Percentiles rank a stretch among this genome's conserved stretches.
phyloP scores from a whole-genome alignment of 441 rosid genomes.

The Breynia disticha region DNA sequence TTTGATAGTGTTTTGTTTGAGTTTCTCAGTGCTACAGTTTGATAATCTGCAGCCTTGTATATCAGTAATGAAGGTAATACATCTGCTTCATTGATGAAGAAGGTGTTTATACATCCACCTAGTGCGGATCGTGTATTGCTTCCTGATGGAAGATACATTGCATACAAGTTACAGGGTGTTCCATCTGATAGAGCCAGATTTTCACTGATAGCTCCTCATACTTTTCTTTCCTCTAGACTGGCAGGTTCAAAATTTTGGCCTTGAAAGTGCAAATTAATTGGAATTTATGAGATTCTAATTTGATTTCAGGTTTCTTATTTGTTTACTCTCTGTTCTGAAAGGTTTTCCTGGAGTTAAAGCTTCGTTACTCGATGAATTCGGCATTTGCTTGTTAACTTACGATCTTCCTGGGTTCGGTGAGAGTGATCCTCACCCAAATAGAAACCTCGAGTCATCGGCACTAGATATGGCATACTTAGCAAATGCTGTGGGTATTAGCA shows the following conservation, averaged over 20 bases:
- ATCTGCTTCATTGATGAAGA: slow-evolving; percentile 26
- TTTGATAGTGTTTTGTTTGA: slow-evolving; percentile 2
- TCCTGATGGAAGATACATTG: slow-evolving; percentile 79
- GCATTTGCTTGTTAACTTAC: slow-evolving; percentile 42
- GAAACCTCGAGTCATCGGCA: slow-evolving; percentile 58
- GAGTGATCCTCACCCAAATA: slow-evolving; percentile 50
- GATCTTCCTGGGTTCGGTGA: slow-evolving; percentile 79
- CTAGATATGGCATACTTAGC: slow-evolving; percentile 41
- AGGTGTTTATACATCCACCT: slow-evolving; percentile 57
- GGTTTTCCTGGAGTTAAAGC: slow-evolving; percentile 56
- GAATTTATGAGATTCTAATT: neutral
- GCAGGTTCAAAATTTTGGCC: slow-evolving; percentile 33
- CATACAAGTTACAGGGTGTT: slow-evolving; percentile 62
- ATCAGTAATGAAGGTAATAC: slow-evolving; percentile 28
- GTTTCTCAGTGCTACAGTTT: slow-evolving; percentile 15
- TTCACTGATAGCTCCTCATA: slow-evolving; percentile 56
- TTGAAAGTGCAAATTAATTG: neutral
- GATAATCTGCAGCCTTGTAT: slow-evolving; percentile 37
- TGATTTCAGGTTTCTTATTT: neutral
- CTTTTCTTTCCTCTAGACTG: slow-evolving; percentile 78
- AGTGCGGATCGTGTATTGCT: slow-evolving; percentile 49
- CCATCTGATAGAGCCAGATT: slow-evolving; percentile 55
- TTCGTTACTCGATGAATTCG: slow-evolving; percentile 54
- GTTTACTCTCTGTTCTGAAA: slow-evolving; percentile 9
- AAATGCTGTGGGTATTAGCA: slow-evolving; percentile 30